A percentile compares a stretch with the other conserved stretches of the same genome.
Conservation (phyloP, 2,329 filamentous ascomycete genomes). For the Metarhizium sp. region DNA sequence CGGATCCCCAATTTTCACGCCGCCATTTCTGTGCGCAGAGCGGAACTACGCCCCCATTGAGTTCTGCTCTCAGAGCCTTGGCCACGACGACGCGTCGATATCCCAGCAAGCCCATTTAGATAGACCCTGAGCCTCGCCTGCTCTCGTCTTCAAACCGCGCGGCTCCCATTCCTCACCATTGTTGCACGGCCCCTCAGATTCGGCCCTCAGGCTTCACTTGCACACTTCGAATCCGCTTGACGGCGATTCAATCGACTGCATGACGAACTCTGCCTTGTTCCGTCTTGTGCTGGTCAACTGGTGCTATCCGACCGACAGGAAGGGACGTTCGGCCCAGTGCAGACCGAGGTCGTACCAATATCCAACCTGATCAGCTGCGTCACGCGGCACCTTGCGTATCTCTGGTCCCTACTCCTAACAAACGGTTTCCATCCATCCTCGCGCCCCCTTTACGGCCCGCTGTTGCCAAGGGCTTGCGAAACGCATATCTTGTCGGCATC, state of each 20-base stretch:
- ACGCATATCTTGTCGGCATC: slow-evolving; percentile 1
- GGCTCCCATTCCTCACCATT: neutral
- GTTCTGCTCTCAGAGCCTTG: neutral
- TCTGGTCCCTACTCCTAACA: neutral
- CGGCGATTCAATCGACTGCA: neutral
- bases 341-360: neutral
- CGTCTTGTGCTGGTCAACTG: neutral
- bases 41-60: neutral
- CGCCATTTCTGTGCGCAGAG: neutral
- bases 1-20: neutral
- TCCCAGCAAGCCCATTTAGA: neutral
- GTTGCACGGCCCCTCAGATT: neutral
- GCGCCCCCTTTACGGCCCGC: neutral
- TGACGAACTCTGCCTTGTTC: neutral
- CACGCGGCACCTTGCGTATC: neutral
- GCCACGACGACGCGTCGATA: too few species aligned
- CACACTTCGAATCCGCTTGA: neutral
- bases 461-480: slow-evolving; percentile 1
- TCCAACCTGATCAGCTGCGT: neutral
- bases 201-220: neutral
- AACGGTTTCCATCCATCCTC: neutral
- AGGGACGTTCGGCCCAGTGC: neutral
- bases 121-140: slow-evolving; percentile 3
- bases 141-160: neutral
- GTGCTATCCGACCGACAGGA: neutral